Evolutionary conservation across 225 moss, liverwort and hornwort genomes (phyloP).

Genomic region (Pleurozium schreberi): DNA sequence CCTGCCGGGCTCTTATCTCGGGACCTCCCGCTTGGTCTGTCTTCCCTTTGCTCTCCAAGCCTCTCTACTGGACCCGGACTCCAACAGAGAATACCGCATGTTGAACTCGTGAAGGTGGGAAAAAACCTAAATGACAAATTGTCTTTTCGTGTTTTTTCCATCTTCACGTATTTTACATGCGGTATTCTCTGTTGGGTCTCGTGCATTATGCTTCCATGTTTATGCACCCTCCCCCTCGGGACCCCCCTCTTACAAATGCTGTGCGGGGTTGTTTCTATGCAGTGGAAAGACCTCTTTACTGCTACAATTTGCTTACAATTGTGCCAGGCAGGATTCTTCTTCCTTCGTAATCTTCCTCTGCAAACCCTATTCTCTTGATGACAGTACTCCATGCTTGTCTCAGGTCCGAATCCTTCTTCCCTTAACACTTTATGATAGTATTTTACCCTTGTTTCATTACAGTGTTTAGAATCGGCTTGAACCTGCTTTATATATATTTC

Average conservation of each 20-base stretch:
- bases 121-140: background rate
- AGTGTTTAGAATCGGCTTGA: background rate
- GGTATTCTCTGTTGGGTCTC: background rate
- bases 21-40: constrained; percentile 29
- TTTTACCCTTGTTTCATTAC: background rate
- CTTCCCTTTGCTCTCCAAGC: background rate
- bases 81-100: background rate
- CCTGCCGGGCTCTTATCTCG: constrained; percentile 16
- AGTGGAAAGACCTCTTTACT: constrained; percentile 88
- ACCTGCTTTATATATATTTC: background rate
- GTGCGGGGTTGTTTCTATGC: background rate
- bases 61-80: background rate
- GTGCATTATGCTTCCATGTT: background rate
- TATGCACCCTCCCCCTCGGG: too few relatives aligned
- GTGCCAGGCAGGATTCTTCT: constrained; percentile 29
- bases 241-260: background rate
- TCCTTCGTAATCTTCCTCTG: constrained; percentile 73
- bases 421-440: background rate
- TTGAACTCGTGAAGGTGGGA: background rate
- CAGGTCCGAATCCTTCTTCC: constrained; percentile 26
- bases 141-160: background rate
- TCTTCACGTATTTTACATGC: background rate
- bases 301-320: constrained; percentile 82
- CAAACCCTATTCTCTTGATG: constrained; percentile 66
- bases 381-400: constrained; percentile 46